Conservation (phyloP, 352 stramenopile genomes). For the Globisporangium viniferum region DNA sequence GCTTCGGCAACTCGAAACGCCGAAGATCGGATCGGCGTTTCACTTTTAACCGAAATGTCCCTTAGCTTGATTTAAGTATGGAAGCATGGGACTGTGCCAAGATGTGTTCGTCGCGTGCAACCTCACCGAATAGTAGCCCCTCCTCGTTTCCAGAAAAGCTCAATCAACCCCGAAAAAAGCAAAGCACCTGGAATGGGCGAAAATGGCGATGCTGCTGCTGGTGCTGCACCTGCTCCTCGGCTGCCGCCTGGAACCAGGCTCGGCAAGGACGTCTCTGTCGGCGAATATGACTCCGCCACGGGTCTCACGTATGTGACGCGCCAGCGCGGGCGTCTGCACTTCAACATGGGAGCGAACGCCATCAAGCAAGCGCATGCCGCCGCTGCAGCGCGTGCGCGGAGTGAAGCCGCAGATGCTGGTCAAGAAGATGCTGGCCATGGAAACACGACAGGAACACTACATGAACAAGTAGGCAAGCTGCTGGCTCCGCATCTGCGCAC, state of each 20-base stretch:
- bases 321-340: conserved; percentile 68
- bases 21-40: too few relatives aligned
- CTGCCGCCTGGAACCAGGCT: background rate
- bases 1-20: too few relatives aligned
- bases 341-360: conserved; percentile 62
- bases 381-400: background rate
- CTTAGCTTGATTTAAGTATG: too few relatives aligned
- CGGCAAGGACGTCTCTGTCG: conserved; percentile 52
- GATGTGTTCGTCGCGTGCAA: background rate
- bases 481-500: conserved; percentile 22
- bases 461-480: background rate
- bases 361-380: conserved; percentile 31
- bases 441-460: background rate
- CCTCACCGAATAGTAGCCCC: background rate
- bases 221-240: too few relatives aligned
- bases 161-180: background rate
- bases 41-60: too few relatives aligned
- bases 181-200: background rate
- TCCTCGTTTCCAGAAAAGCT: background rate
- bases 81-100: background rate
- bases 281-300: conserved; percentile 50
- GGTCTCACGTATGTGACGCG: conserved; percentile 67
- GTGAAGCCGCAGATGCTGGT: background rate
- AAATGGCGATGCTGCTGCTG: background rate
- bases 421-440: background rate